Conservation (phyloP, 2,329 filamentous ascomycete genomes). For the Aureobasidium zeae region DNA sequence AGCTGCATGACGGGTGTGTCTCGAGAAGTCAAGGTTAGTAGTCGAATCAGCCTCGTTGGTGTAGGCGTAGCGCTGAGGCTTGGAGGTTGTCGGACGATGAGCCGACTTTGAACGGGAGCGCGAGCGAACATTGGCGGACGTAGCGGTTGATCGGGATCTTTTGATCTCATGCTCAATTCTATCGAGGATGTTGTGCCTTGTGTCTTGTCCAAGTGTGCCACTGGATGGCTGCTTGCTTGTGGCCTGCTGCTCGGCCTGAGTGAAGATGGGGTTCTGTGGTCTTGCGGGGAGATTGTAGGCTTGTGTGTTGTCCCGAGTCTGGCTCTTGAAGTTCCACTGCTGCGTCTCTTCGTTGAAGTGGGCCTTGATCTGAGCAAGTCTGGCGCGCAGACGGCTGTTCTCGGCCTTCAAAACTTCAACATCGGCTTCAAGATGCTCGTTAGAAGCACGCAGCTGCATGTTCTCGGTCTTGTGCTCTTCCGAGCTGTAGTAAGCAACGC, state of each 20-base stretch:
- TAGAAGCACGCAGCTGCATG: constrained; percentile 67
- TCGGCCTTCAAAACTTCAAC: constrained; percentile 46
- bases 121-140: background rate
- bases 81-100: background rate
- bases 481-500: constrained; percentile 48
- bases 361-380: constrained; percentile 29
- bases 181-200: constrained; percentile 19
- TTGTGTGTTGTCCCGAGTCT: constrained; percentile 1
- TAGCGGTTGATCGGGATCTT: constrained; percentile 20
- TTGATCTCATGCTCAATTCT: constrained; percentile 26
- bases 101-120: constrained; percentile 21
- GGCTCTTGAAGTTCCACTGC: constrained; percentile 13
- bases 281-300: background rate
- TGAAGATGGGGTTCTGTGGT: background rate
- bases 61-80: constrained; percentile 9
- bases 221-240: background rate
- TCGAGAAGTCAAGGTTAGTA: constrained; percentile 18
- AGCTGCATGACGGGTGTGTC: constrained; percentile 17
- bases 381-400: constrained; percentile 33
- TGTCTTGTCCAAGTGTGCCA: constrained; percentile 15
- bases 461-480: constrained; percentile 50
- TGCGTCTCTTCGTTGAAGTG: constrained; percentile 43
- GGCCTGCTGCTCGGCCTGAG: background rate
- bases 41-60: constrained; percentile 22
- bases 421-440: constrained; percentile 80